Base-by-base conservation (phyloP, 805 yeast genomes). In the Yarrowia bubula region DNA sequence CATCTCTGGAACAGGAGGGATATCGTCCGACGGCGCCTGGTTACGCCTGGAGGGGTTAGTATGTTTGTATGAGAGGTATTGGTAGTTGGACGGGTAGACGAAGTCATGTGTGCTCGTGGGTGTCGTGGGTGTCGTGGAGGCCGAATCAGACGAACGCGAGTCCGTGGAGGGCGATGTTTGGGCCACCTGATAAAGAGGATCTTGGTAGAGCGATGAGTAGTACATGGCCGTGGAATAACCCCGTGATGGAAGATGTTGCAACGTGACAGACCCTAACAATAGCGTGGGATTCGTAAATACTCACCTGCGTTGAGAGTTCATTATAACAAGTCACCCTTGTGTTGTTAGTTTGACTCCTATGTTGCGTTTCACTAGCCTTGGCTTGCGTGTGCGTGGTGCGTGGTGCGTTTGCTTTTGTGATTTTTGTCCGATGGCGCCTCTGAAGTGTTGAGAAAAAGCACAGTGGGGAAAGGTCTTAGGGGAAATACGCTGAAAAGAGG, bases 271-370 rank as follows among this genome's bases (percentile, higher is more conserved):
- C 33, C 32, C 32, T 22, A 28, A 28, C 32, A 13, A 22, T 10
- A 3, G 33, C 33, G 42, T 7, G 42, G 17, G 15, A 38, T 38
- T 38, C 14, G 15, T 13, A n/a, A 15, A 18, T 53, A 55, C 61
- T 55, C 47, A 55, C 61, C 61, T 55, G 61, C 61, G 61, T 41
- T 55, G 61, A 31, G 61, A 51, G 43, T 37, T 51, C 58, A 51
- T 51, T 37, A 38, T 38, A 51, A 51, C 43, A 37, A 51, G 58
- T 14, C 37, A 22, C 13, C 42, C 42, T 35, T 35, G 42, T 35
- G 33, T 22, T 22, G 43, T 51, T 22, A 37, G 58, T 51, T 51
- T 51, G 33, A 11, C 31, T 38, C 35, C 32, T 37, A 8, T 14
- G 42, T 37, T 51, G 42, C 35, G 58, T 51, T 51, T 38, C 35